Base-by-base conservation (phyloP, 2,329 filamentous ascomycete species). In the Fusarium sp. region DNA sequence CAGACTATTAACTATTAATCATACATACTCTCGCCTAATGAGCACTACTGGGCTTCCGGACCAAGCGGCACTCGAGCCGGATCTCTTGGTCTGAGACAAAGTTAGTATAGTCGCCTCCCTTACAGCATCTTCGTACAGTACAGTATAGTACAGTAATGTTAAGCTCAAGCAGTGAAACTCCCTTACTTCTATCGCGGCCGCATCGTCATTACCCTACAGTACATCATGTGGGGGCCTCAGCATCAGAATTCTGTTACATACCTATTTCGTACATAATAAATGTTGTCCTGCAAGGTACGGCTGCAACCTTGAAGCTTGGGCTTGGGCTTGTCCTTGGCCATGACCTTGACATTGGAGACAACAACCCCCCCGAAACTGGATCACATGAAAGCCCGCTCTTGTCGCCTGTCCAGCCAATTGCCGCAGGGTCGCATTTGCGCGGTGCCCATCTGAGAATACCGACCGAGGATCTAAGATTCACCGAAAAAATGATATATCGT, bases 391-490 rank as follows among this genome's bases (percentile, higher is more conserved):
- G 43, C 32, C 56, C 34, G 38, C 58, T 49, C 5, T 14, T 10
- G 44, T 70, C 62, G 54, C 34, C 16, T 62, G 55, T 22, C 32
- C 45, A 46, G 18, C 65, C 49, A 65, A 59, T 68, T 53, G 61
- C 38, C 32, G 30, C 5, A 44, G 42, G 45, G 59, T 59, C 61
- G 43, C 49, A 66, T 69, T 61, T 38, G 49, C 30, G 40, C 55
- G 43, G 63, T 58, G 34, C 59, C 68, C 49, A 62, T 58, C 47
- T 47, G 65, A 55, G 64, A 58, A 58, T 51, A 55, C 52, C 50
- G 55, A 47, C 64, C 53, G 46, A 55, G 63, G 68, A 71, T 71
- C 68, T 71, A 22, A 59, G 65, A 71, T 72, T 47, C 44, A 27
- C 49, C 22, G 18, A 40, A 47, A 53, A 64, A 63, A 53, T 71